Evolutionary conservation across 2,329 filamentous ascomycete genomes (phyloP).

Genomic region (Emericellopsis atlantica): DNA sequence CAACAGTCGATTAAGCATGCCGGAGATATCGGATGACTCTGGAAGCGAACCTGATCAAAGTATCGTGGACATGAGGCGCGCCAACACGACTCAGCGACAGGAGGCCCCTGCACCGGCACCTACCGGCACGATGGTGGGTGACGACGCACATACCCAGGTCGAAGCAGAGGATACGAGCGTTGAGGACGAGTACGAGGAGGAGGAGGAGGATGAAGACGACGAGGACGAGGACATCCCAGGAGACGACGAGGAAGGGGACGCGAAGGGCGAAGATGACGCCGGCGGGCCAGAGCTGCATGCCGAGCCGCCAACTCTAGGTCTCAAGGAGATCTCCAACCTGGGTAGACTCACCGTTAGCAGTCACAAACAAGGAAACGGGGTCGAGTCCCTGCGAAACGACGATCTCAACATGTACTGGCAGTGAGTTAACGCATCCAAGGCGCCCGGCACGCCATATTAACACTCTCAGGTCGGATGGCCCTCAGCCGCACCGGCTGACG

Average conservation of each 20-base stretch:
- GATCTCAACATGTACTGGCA: conserved; percentile 70
- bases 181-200: conserved; percentile 9
- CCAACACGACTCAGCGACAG: conserved; percentile 7
- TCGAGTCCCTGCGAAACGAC: conserved; percentile 63
- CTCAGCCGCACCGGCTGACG: conserved; percentile 70
- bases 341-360: conserved; percentile 75
- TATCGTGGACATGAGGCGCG: conserved; percentile 15
- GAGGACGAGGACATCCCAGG: conserved; percentile 22
- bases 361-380: conserved; percentile 68
- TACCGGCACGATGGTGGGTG: too few species aligned
- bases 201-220: conserved; percentile 14
- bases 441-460: background rate
- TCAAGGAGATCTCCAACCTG: conserved; percentile 77
- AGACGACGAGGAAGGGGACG: too few species aligned
- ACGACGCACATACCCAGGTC: conserved; percentile 7
- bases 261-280: conserved; percentile 19
- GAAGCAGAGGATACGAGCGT: conserved; percentile 14
- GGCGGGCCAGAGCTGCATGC: conserved; percentile 26
- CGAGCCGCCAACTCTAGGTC: conserved; percentile 35
- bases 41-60: conserved; percentile 23
- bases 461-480: conserved; percentile 56
- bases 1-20: conserved; percentile 21
- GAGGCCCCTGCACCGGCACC: conserved; percentile 1
- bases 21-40: conserved; percentile 19
- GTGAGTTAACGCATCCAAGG: conserved; percentile 26